Evolutionary conservation across 2,329 filamentous ascomycete genomes (phyloP).

Genomic region (Coccinonectria pachysandricola): DNA sequence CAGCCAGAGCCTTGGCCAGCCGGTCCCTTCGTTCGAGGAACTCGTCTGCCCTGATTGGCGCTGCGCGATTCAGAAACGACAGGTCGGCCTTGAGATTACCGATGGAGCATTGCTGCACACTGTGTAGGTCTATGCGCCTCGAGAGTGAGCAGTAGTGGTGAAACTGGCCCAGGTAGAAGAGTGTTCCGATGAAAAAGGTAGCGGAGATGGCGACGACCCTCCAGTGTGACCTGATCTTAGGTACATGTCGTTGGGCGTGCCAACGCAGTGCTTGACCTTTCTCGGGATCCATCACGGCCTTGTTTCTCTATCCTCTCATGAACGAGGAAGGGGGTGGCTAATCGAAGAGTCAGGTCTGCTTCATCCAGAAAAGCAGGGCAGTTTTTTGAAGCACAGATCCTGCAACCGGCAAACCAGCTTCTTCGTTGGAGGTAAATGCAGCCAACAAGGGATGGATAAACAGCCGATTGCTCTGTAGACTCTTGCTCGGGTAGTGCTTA

Average conservation of each 20-base stretch:
- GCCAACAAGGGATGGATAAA: too few species aligned
- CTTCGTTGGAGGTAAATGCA: too few species aligned
- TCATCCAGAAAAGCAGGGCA: too few species aligned
- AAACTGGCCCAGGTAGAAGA: too few species aligned
- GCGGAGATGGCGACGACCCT: conserved; percentile 2
- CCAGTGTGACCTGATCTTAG: conserved; percentile 1
- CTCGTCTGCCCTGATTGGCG: conserved; percentile 38
- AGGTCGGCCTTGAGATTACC: conserved; percentile 37
- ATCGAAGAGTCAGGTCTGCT: too few species aligned
- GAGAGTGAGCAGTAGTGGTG: conserved; percentile 3
- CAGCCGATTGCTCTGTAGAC: too few species aligned
- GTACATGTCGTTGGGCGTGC: conserved; percentile 1
- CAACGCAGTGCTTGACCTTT: conserved; percentile 4
- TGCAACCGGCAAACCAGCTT: too few species aligned
- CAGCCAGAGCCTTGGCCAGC: conserved; percentile 44
- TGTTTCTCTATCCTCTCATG: conserved; percentile 1
- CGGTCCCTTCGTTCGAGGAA: conserved; percentile 45
- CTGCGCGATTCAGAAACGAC: conserved; percentile 39
- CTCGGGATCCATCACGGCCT: conserved; percentile 1
- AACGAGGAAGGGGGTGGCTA: conserved; percentile 1
- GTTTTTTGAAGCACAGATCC: too few species aligned
- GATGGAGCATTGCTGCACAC: conserved; percentile 37
- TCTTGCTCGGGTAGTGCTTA: too few species aligned
- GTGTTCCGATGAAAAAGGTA: conserved; percentile 1
- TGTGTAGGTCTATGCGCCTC: conserved; percentile 4